Evolutionary conservation across 2,329 filamentous ascomycete species (phyloP), one percentile per base, ranked within the genome.

Genomic region (Diaporthe vexans): DNA sequence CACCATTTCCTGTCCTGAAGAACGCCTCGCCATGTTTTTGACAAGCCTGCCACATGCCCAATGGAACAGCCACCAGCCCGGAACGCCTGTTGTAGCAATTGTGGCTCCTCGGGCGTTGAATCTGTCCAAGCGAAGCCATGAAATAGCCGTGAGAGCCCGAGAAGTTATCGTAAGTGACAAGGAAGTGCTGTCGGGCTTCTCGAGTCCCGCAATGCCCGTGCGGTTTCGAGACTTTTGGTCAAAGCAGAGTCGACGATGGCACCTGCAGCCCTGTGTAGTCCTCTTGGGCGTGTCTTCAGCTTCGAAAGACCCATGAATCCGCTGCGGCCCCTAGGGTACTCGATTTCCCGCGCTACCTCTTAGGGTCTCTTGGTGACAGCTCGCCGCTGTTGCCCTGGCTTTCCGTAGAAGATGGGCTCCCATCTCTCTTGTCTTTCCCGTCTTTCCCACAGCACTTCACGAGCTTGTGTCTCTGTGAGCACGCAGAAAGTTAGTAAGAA

Each of bases 401-500:
- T 21, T 70, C 72, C 11, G 72, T 58, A 35, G 74, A 75, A 7
- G 61, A 40, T 6, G 74, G 74, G 29, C 74, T 75, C 21, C 74
- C 74, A 21, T 75, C 74, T 43, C 73, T 67, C 73, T 76, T 68
- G 71, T 69, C 57, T 40, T 76, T 77, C 68, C 80, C 81, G 26
- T 79, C 82, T 52, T 81, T 80, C 21, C 87, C 91, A 77, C 91
- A 93, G 4, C 91, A 90, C 79, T 93, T 93, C 46, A 93, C 91
- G 7, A 93, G 84, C 54, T 88, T 87, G 80, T 93, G 90, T 72
- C 90, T 85, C 89, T 92, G 78, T 76, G n/a, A 54, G n/a, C 63
- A 11, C 54, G 81, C 75, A 80, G 1, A 11, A 10, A 9, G 78
- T 74, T 58, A 74, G 70, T 29, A 69, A 73, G 19, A 10, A 26